Percentiles rank a stretch among this genome's conserved stretches.
phyloP scores from a whole-genome alignment of 2,329 filamentous ascomycete genomes.

The Pseudogymnoascus verrucosus region DNA sequence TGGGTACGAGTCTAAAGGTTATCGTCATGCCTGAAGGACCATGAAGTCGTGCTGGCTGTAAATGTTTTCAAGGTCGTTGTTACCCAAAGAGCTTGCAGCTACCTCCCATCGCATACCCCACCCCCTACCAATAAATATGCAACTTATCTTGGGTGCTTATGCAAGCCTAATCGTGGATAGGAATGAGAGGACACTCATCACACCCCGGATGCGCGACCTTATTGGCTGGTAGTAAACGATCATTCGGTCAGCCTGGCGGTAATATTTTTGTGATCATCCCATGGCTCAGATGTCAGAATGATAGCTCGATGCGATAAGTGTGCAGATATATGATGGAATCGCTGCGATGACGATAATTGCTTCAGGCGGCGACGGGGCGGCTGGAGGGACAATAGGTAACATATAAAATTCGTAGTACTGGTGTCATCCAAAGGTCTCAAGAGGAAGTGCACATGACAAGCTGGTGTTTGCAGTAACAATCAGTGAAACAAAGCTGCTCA shows the following conservation, averaged over 20 bases:
- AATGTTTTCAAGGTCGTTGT: background rate
- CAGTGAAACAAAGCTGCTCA: background rate
- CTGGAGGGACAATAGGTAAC: background rate
- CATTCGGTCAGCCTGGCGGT: background rate
- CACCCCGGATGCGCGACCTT: background rate
- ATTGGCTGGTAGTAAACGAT: background rate
- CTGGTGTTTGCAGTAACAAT: background rate
- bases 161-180: background rate
- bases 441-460: background rate
- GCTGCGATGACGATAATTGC: background rate
- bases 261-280: background rate
- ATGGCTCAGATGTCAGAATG: background rate
- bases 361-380: background rate
- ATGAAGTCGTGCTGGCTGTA: background rate
- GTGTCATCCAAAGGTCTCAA: background rate
- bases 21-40: background rate
- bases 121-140: background rate
- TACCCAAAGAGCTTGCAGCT: background rate
- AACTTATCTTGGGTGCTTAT: background rate
- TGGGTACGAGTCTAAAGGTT: background rate
- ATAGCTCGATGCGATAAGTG: background rate
- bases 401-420: background rate
- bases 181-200: background rate
- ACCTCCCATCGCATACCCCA: background rate
- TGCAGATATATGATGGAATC: background rate